Evolutionary conservation across 192 early-diverging fungal genomes (phyloP).

Genomic region (Linnemannia hyalina): DNA sequence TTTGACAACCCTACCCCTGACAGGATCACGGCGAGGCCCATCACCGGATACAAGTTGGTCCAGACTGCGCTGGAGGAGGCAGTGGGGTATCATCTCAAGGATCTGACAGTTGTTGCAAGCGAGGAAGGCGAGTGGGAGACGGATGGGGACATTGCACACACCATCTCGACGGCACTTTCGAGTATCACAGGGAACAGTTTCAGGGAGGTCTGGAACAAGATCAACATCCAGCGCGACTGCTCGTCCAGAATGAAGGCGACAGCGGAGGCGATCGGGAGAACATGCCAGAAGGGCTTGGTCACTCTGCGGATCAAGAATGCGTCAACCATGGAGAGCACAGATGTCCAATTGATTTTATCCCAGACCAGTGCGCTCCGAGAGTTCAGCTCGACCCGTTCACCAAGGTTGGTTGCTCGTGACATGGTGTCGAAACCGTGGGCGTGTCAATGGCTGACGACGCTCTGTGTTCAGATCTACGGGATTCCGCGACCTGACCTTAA

Average conservation of each 20-base stretch:
- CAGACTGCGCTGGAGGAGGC: not conserved
- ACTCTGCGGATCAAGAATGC: not conserved
- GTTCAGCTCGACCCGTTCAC: not conserved
- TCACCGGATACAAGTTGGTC: not conserved
- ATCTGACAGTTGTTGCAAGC: not conserved
- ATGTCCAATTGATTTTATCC: not conserved
- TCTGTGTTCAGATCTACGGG: not conserved
- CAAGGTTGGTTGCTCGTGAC: not conserved
- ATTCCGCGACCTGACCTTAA: not conserved
- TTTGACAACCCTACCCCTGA: not conserved
- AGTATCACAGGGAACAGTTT: not conserved
- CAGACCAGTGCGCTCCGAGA: not conserved
- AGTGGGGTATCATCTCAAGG: not conserved
- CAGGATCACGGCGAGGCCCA: not conserved
- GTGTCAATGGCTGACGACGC: not conserved
- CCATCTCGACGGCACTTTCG: not conserved
- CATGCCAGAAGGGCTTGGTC: not conserved
- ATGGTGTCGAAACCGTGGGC: constrained; percentile 2
- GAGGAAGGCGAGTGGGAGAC: not conserved
- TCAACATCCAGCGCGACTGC: not conserved
- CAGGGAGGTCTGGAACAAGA: constrained; percentile 1
- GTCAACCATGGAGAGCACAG: not conserved
- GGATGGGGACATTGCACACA: not conserved
- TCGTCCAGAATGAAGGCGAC: not conserved
- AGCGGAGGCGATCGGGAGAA: not conserved